A percentile compares a stretch with the other conserved stretches of the same genome.
Conservation (phyloP, 2,329 filamentous ascomycete genomes). For the Simplicillium aogashimaense region DNA sequence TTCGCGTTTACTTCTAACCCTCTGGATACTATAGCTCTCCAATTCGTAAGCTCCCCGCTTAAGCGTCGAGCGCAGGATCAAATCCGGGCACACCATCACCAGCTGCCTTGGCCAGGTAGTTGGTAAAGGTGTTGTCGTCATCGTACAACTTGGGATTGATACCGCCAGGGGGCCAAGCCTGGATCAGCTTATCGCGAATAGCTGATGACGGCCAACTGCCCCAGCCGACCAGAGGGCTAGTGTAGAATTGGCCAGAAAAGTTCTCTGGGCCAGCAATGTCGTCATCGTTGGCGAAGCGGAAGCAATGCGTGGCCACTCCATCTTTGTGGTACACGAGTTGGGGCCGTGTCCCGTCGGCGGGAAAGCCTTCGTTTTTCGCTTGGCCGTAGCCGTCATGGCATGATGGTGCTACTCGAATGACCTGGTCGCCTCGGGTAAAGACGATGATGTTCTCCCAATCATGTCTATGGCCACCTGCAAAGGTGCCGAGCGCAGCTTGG, state of each 20-base stretch:
- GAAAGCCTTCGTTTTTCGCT: slow-evolving; percentile 13
- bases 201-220: slow-evolving; percentile 15
- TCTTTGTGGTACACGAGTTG: slow-evolving; percentile 20
- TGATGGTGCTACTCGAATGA: slow-evolving; percentile 18
- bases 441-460: slow-evolving; percentile 31
- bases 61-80: too few species aligned
- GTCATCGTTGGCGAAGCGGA: slow-evolving; percentile 17
- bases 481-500: slow-evolving; percentile 19
- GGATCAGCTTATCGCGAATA: slow-evolving; percentile 15
- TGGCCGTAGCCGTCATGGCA: slow-evolving; percentile 15
- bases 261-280: slow-evolving; percentile 16
- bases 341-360: slow-evolving; percentile 10
- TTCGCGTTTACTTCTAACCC: too few species aligned
- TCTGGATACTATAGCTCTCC: too few species aligned
- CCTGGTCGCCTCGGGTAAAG: slow-evolving; percentile 14
- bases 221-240: slow-evolving; percentile 17
- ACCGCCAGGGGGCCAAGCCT: slow-evolving; percentile 15
- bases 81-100: slow-evolving; percentile 16
- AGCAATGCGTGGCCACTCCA: slow-evolving; percentile 16
- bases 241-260: slow-evolving; percentile 13
- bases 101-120: slow-evolving; percentile 13
- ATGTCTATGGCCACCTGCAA: slow-evolving; percentile 25
- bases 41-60: too few species aligned
- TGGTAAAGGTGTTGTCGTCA: slow-evolving; percentile 17
- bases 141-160: slow-evolving; percentile 18